Base-by-base conservation (phyloP, 768 basidiomycete genomes). In the Russula compacta region DNA sequence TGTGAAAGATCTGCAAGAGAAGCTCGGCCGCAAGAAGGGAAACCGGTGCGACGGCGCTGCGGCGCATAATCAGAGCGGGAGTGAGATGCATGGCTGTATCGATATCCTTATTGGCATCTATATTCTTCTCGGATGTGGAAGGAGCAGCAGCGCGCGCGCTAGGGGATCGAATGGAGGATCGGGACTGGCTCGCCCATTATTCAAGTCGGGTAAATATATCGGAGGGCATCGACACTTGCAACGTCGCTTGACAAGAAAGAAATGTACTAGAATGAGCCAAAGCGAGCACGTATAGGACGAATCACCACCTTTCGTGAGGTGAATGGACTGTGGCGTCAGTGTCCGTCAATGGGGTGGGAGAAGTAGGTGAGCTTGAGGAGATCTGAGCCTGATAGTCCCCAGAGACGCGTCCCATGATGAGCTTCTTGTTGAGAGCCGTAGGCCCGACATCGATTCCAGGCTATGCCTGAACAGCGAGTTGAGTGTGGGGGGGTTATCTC, bases 1-100 rank as follows among this genome's bases (percentile, higher is more conserved):
- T 21, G 17, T 35, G 54, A 43, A 64, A 64, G n/a, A 64, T 40
- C 14, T 35, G 47, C 0, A 56, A n/a, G 15, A 64, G 64, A 11
- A 64, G 40, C 32, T 64, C 63, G 32, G 63, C 51, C 2, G 63
- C 59, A 0, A 64, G 63, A 11, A 46, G 5, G 49, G 35, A 62
- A 49, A 64, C 53, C 5, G 44, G 50, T 1, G n/a, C 33, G 10
- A 64, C 40, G 46, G 44, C 40, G 12, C 62, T 64, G 24, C 56
- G 60, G 15, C 47, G 44, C 24, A 47, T 54, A 15, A 52, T 44
- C 12, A 58, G 15, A n/a, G 55, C 15, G 43, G 1, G 42, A 12
- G 51, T 15, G 47, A 32, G 46, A 17, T n/a, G 42, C 46, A 24
- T 57, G 19, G 49, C 21, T 1, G 40, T 38, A 0, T 56, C 46